These are phyloP conservation scores for Balansia obtecta DNA, from an alignment of 2,329 filamentous ascomycete genomes.

Conservation along the genomic window DNA sequence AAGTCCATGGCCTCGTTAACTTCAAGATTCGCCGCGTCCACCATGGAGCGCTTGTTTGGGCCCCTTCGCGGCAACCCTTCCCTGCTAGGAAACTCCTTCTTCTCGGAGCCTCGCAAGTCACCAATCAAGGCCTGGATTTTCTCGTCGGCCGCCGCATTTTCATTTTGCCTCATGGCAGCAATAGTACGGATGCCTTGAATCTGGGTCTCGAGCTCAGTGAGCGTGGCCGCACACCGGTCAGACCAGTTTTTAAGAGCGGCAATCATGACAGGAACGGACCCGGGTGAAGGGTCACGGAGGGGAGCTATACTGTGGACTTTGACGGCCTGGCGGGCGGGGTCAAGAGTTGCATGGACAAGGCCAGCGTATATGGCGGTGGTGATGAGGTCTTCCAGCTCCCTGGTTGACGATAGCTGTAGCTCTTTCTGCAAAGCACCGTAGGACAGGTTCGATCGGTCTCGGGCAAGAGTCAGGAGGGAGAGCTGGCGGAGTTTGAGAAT, in stretches of 20 bases:
- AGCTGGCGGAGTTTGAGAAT: slow-evolving; percentile 80
- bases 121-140: slow-evolving; percentile 37
- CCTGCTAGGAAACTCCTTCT: slow-evolving; percentile 13
- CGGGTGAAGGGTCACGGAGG: slow-evolving; percentile 71
- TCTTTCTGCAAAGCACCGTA: slow-evolving; percentile 57
- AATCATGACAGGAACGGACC: slow-evolving; percentile 57
- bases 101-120: slow-evolving; percentile 30
- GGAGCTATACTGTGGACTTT: slow-evolving; percentile 71
- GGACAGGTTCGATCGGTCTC: slow-evolving; percentile 52
- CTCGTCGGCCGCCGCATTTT: slow-evolving; percentile 33
- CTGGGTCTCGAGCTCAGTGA: slow-evolving; percentile 64
- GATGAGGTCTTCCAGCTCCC: slow-evolving; percentile 74
- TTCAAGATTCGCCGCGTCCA: slow-evolving; percentile 29
- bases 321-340: slow-evolving; percentile 63
- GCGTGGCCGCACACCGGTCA: slow-evolving; percentile 60
- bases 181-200: slow-evolving; percentile 52
- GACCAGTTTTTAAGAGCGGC: slow-evolving; percentile 62
- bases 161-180: slow-evolving; percentile 40
- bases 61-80: slow-evolving; percentile 15
- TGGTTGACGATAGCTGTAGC: slow-evolving; percentile 53
- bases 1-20: slow-evolving; percentile 43
- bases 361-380: slow-evolving; percentile 80
- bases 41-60: slow-evolving; percentile 24
- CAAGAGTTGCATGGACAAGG: slow-evolving; percentile 70
- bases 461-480: slow-evolving; percentile 70